phyloP scores from a whole-genome alignment of 2,329 filamentous ascomycete species.

The Pseudonectria buxi region DNA sequence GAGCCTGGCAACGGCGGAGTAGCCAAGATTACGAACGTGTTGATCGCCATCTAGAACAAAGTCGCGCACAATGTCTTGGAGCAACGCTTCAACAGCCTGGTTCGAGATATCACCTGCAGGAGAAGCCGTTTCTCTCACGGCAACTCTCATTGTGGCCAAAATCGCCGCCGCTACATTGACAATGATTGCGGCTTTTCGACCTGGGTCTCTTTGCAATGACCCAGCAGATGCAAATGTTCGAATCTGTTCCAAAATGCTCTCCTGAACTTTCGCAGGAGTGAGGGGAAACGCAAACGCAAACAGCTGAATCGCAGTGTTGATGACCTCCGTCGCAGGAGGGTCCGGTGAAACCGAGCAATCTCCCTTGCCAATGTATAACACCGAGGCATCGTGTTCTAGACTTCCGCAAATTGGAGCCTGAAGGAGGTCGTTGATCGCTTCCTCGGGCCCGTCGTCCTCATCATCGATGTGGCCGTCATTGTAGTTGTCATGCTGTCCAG shows the following conservation, averaged over 20 bases:
- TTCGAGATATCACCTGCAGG: slow-evolving; percentile 67
- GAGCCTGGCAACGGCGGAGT: slow-evolving; percentile 76
- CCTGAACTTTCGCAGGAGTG: slow-evolving; percentile 85
- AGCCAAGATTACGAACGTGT: slow-evolving; percentile 77
- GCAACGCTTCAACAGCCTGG: slow-evolving; percentile 70
- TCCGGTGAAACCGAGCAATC: slow-evolving; percentile 51
- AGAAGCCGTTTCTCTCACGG: slow-evolving; percentile 71
- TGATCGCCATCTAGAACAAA: slow-evolving; percentile 81
- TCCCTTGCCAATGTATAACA: slow-evolving; percentile 57
- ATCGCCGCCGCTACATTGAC: slow-evolving; percentile 85
- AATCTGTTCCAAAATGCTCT: slow-evolving; percentile 91
- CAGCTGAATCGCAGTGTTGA: slow-evolving; percentile 87
- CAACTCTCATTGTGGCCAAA: slow-evolving; percentile 72
- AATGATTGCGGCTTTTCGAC: slow-evolving; percentile 81
- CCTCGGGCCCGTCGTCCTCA: slow-evolving; percentile 55
- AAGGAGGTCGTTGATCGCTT: slow-evolving; percentile 54
- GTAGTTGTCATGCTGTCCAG: slow-evolving; percentile 56
- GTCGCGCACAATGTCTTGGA: slow-evolving; percentile 66
- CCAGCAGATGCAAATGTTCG: slow-evolving; percentile 80
- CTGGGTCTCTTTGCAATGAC: slow-evolving; percentile 74
- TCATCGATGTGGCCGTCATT: slow-evolving; percentile 31
- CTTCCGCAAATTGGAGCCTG: slow-evolving; percentile 72
- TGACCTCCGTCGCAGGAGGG: slow-evolving; percentile 84
- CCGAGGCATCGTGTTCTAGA: slow-evolving; percentile 81
- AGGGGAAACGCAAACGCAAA: slow-evolving; percentile 89